phyloP scores from a whole-genome alignment of 2,329 filamentous ascomycete species.

The Dendryphion nanum region DNA sequence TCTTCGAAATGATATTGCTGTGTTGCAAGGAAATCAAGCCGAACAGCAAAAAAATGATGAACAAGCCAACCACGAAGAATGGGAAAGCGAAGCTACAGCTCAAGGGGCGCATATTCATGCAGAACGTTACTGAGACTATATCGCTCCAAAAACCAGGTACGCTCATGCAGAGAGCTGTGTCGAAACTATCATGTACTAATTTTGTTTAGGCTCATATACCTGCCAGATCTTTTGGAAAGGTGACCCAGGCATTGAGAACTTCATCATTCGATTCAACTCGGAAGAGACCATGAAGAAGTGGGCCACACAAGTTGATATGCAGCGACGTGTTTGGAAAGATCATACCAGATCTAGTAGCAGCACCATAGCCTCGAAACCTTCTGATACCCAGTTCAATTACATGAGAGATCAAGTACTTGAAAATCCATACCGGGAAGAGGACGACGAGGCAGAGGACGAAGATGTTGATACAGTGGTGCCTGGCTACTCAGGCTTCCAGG shows the following conservation, averaged over 20 bases:
- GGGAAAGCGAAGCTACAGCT: slow-evolving; percentile 79
- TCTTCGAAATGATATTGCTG: slow-evolving; percentile 91
- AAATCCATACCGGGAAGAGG: slow-evolving; percentile 75
- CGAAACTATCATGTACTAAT: background rate
- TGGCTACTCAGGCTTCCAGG: slow-evolving; percentile 35
- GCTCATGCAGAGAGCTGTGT: too few relatives aligned
- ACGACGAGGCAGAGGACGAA: slow-evolving; percentile 56
- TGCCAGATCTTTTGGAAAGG: slow-evolving; percentile 99
- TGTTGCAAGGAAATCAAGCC: slow-evolving; percentile 95
- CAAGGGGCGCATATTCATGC: slow-evolving; percentile 98
- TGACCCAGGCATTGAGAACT: slow-evolving; percentile 92
- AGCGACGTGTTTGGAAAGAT: slow-evolving; percentile 58
- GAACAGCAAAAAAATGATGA: slow-evolving; percentile 72
- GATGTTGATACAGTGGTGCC: slow-evolving; percentile 40
- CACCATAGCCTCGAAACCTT: slow-evolving; percentile 52
- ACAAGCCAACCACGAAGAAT: slow-evolving; percentile 71
- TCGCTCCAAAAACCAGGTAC: slow-evolving; percentile 83
- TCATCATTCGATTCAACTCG: slow-evolving; percentile 88
- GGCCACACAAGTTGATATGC: slow-evolving; percentile 74
- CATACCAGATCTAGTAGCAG: slow-evolving; percentile 51
- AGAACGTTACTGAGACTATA: slow-evolving; percentile 94
- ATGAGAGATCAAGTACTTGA: slow-evolving; percentile 70
- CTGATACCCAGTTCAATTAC: slow-evolving; percentile 75
- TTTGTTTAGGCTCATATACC: slow-evolving; percentile 73
- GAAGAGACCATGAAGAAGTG: slow-evolving; percentile 94